Evolutionary conservation across 495 filamentous ascomycete species (phyloP).

Genomic region (Trypethelium eluteriae): DNA sequence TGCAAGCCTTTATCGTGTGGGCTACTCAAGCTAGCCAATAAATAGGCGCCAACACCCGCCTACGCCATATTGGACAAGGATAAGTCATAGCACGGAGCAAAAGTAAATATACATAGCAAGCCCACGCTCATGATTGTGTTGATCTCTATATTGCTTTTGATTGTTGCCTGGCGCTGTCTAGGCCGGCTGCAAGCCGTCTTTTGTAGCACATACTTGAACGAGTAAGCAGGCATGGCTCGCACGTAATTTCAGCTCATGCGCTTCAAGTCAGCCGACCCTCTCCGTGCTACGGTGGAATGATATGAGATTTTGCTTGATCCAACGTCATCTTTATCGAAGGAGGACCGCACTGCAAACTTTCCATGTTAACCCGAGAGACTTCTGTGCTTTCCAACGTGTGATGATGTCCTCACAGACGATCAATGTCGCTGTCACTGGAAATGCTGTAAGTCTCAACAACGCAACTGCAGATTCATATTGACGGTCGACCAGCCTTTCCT

Average conservation of each 20-base stretch:
- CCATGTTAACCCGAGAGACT: not conserved
- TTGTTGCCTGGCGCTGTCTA: not conserved
- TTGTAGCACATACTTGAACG: not conserved
- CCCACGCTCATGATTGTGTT: not conserved
- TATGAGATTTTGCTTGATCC: not conserved
- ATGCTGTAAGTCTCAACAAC: not conserved
- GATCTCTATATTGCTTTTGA: not conserved
- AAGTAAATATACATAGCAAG: not conserved
- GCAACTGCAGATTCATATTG: not conserved
- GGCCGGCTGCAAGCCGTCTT: not conserved
- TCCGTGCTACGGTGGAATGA: not conserved
- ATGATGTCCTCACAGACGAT: not conserved
- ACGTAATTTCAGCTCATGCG: not conserved
- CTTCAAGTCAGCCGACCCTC: not conserved
- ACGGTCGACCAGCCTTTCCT: conserved; percentile 1
- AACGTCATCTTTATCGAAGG: not conserved
- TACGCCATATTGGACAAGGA: not conserved
- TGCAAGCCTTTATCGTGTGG: not conserved
- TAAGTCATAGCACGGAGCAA: not conserved
- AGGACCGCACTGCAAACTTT: not conserved
- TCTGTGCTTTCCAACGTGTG: not conserved
- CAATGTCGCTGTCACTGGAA: conserved; percentile 6
- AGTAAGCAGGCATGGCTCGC: not conserved
- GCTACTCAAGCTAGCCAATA: not conserved
- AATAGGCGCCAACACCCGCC: not conserved